Percentiles rank a stretch among this genome's conserved stretches.
These are phyloP conservation scores for Pseudocercospora crystallina DNA, from an alignment of 2,329 filamentous ascomycete species.

Conservation along the genomic window DNA sequence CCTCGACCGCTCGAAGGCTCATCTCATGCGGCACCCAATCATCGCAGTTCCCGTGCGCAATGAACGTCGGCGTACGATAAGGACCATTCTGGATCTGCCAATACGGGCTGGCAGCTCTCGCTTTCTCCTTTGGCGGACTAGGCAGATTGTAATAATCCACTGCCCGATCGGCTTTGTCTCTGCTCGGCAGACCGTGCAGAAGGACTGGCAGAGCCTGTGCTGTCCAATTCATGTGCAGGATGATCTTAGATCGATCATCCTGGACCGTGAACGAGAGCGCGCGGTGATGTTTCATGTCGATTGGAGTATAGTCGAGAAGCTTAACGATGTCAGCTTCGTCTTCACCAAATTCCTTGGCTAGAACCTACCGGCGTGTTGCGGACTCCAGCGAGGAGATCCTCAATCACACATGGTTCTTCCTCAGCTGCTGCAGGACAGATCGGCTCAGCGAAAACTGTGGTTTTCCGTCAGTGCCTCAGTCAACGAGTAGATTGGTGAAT, in stretches of 20 bases:
- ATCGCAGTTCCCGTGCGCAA: no score
- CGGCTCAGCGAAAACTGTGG: slow-evolving; percentile 2
- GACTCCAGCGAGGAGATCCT: slow-evolving; percentile 6
- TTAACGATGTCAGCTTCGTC: no score
- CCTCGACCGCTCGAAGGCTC: not conserved
- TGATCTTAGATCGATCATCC: slow-evolving; percentile 5
- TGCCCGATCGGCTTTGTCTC: slow-evolving; percentile 1
- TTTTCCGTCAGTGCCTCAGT: no score
- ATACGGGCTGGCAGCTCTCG: not conserved
- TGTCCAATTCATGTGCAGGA: slow-evolving; percentile 11
- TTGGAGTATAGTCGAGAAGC: not conserved
- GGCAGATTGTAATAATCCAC: not conserved
- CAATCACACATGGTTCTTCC: not conserved
- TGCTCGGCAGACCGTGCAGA: slow-evolving; percentile 7
- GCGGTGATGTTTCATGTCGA: not conserved
- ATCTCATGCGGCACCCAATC: not conserved
- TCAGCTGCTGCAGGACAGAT: slow-evolving; percentile 1
- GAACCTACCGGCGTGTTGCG: no score
- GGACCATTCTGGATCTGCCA: not conserved
- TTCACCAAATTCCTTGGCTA: no score
- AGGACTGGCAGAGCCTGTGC: slow-evolving; percentile 5
- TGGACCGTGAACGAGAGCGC: not conserved
- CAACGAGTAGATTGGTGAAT: no score
- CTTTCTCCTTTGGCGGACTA: not conserved
- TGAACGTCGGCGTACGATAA: not conserved